Percentiles rank a stretch among this genome's conserved stretches.
phyloP scores from a whole-genome alignment of 805 yeast genomes.

The Priceomyces fermenticarens region DNA sequence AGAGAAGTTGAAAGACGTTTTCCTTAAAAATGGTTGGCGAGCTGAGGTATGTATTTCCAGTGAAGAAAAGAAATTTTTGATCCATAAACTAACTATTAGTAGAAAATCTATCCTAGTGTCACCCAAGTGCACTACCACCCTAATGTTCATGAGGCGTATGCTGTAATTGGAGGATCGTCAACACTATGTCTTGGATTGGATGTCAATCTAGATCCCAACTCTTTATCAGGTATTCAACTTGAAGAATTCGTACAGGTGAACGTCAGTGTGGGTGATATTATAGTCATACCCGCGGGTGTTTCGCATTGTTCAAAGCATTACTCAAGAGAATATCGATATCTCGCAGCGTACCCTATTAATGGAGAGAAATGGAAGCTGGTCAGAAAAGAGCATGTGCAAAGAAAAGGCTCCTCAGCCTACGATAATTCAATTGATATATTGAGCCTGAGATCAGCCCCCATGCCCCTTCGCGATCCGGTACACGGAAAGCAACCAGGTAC shows the following conservation, averaged over 20 bases:
- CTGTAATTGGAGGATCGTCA: constrained; percentile 6
- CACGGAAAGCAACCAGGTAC: background rate
- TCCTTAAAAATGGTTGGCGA: constrained; percentile 4
- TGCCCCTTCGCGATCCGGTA: constrained; percentile 4
- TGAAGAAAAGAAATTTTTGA: background rate
- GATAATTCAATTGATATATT: background rate
- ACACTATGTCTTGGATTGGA: constrained; percentile 6
- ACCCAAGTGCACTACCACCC: constrained; percentile 7
- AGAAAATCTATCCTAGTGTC: background rate
- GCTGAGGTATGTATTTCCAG: background rate
- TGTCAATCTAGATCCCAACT: constrained; percentile 2
- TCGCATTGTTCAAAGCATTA: constrained; percentile 7
- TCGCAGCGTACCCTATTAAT: constrained; percentile 6
- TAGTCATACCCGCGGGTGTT: constrained; percentile 9
- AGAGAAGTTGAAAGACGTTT: background rate
- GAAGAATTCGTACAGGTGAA: constrained; percentile 1
- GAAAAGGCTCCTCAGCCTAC: background rate
- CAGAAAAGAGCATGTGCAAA: background rate
- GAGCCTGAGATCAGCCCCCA: background rate
- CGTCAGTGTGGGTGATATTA: constrained; percentile 6
- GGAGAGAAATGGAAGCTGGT: constrained; percentile 3
- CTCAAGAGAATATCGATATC: constrained; percentile 5
- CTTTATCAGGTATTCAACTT: background rate
- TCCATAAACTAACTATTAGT: background rate
- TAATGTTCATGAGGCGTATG: constrained; percentile 10